Evolutionary conservation across 192 early-diverging fungal genomes (phyloP).

Genomic region (Allomyces macrogynus): DNA sequence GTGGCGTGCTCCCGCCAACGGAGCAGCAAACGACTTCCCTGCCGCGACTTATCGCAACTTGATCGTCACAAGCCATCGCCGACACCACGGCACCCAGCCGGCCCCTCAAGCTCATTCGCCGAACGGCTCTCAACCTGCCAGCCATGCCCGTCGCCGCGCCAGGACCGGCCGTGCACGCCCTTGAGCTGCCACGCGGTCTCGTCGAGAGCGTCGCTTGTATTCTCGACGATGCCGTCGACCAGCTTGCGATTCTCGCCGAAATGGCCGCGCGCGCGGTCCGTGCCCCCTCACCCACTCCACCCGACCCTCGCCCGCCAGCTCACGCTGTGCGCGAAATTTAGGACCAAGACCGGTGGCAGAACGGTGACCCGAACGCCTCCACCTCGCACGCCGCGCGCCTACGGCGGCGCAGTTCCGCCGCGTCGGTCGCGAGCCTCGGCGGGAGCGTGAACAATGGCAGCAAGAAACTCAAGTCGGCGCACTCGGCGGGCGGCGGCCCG

Average conservation of each 20-base stretch:
- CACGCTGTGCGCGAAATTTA: background rate
- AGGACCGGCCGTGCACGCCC: background rate
- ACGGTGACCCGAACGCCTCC: constrained; percentile 13
- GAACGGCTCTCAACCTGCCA: no score
- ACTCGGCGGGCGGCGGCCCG: constrained; percentile 15
- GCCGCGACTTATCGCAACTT: no score
- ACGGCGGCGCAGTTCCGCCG: constrained; percentile 8
- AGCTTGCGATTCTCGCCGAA: constrained; percentile 26
- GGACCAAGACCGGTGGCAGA: constrained; percentile 8
- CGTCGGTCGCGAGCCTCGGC: background rate
- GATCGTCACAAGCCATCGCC: no score
- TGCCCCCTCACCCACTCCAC: background rate
- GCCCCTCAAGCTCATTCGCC: no score
- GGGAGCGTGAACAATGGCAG: background rate
- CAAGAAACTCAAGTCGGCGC: constrained; percentile 20
- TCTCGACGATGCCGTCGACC: constrained; percentile 35
- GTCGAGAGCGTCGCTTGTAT: constrained; percentile 14
- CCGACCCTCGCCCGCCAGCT: background rate
- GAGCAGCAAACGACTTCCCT: no score
- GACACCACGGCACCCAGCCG: no score
- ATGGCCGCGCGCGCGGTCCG: constrained; percentile 7
- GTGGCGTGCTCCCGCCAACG: no score
- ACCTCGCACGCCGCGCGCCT: constrained; percentile 2
- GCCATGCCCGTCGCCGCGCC: no score
- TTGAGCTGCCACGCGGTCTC: background rate